Conservation (phyloP, 768 basidiomycete species). For the Suillus discolor region DNA sequence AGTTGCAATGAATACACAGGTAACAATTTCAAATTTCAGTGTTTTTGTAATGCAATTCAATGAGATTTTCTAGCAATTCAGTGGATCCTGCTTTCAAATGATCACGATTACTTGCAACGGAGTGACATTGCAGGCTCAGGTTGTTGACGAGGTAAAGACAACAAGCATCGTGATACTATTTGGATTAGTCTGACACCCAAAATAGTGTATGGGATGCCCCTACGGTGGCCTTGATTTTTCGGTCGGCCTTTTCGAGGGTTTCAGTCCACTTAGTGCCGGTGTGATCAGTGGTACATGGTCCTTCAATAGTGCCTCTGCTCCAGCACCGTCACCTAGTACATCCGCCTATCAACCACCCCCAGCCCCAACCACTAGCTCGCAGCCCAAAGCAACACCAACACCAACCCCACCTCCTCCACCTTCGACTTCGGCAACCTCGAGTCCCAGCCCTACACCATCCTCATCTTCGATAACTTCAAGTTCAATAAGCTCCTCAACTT, state of each 20-base stretch:
- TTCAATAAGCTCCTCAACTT: constrained; percentile 9
- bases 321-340: constrained; percentile 10
- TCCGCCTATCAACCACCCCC: constrained; percentile 26
- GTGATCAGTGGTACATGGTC: constrained; percentile 64
- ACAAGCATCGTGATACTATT: neutral
- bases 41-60: neutral
- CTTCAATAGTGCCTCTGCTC: constrained; percentile 31
- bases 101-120: constrained; percentile 67
- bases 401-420: constrained; percentile 15
- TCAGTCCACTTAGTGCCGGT: constrained; percentile 50
- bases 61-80: constrained; percentile 52
- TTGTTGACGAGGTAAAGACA: constrained; percentile 58
- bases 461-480: constrained; percentile 1
- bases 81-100: constrained; percentile 54
- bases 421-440: constrained; percentile 8
- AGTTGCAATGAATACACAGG: constrained; percentile 46
- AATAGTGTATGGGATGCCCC: constrained; percentile 69
- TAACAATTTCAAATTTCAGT: constrained; percentile 12
- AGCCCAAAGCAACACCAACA: constrained; percentile 9
- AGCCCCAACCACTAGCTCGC: constrained; percentile 23
- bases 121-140: constrained; percentile 55
- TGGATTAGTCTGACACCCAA: constrained; percentile 7
- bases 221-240: constrained; percentile 69
- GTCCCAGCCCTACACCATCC: constrained; percentile 18
- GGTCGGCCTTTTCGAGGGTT: constrained; percentile 63